These are phyloP conservation scores for Rhodomyrtus psidioides DNA, from an alignment of 441 rosid species.

Conservation along the genomic window DNA sequence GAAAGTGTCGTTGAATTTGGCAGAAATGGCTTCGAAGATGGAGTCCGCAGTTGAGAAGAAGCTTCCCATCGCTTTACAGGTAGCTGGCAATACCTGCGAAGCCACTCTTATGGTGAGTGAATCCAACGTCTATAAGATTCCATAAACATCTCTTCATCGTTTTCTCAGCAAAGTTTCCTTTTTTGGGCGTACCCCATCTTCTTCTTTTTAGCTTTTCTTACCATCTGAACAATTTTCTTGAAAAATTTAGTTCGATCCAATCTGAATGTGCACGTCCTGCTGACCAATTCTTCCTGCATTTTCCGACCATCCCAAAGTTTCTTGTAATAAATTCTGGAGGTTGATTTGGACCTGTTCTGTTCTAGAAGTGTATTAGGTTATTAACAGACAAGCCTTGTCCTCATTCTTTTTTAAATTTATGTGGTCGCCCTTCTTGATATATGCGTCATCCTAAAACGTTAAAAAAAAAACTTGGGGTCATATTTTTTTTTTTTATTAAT, in stretches of 20 bases:
- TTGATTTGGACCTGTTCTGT: background rate
- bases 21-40: conserved; percentile 17
- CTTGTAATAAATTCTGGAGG: background rate
- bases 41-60: conserved; percentile 15
- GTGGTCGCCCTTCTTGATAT: background rate
- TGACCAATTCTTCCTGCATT: background rate
- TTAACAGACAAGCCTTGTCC: background rate
- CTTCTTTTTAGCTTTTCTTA: background rate
- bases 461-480: background rate
- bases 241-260: background rate
- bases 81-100: conserved; percentile 11
- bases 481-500: background rate
- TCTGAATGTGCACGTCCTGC: background rate
- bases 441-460: background rate
- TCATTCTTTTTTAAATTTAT: background rate
- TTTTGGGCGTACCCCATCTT: background rate
- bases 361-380: background rate
- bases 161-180: background rate
- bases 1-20: conserved; percentile 20
- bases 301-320: background rate
- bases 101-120: conserved; percentile 26
- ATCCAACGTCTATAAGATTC: background rate
- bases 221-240: background rate
- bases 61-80: conserved; percentile 22
- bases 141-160: background rate